A percentile compares a stretch with the other conserved stretches of the same genome.
phyloP scores from a whole-genome alignment of 2,329 filamentous ascomycete species.

The Massarina eburnea region DNA sequence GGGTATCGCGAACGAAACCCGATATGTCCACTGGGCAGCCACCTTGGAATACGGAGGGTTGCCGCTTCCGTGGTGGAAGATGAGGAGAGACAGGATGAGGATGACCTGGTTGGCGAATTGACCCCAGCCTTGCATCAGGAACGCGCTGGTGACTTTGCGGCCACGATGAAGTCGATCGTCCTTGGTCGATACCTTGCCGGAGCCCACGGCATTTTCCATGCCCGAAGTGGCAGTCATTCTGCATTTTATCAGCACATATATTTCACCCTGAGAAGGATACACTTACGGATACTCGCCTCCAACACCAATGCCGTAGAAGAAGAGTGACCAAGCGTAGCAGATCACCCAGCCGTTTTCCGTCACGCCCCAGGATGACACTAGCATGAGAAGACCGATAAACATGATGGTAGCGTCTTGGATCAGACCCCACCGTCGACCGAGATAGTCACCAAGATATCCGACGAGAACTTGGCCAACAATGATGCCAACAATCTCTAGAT shows the following conservation, averaged over 20 bases:
- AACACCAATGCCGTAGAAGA: constrained; percentile 77
- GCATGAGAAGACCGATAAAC: constrained; percentile 88
- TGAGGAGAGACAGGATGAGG: constrained; percentile 80
- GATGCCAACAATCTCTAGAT: constrained; percentile 92
- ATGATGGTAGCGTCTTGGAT: constrained; percentile 95
- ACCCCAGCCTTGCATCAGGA: constrained; percentile 98
- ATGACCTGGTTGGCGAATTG: constrained; percentile 93
- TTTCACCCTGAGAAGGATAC: too few species aligned
- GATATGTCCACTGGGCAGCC: constrained; percentile 88
- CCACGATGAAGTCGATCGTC: constrained; percentile 95
- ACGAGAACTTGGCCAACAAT: constrained; percentile 87
- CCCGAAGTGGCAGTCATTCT: constrained; percentile 93
- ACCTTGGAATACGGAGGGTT: constrained; percentile 74
- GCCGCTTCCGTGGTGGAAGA: constrained; percentile 81
- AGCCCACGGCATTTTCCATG: constrained; percentile 86
- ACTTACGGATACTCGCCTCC: constrained; percentile 95
- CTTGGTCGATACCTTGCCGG: constrained; percentile 83
- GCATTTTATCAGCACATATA: too few species aligned
- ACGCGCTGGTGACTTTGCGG: constrained; percentile 91
- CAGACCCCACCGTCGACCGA: constrained; percentile 90
- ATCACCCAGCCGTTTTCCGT: constrained; percentile 93
- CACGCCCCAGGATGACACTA: constrained; percentile 86
- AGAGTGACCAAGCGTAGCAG: constrained; percentile 92
- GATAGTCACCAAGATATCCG: constrained; percentile 76
- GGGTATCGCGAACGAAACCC: constrained; percentile 87